Base-by-base conservation (phyloP, 2,329 filamentous ascomycete species). In the Epichloe hybrida region DNA sequence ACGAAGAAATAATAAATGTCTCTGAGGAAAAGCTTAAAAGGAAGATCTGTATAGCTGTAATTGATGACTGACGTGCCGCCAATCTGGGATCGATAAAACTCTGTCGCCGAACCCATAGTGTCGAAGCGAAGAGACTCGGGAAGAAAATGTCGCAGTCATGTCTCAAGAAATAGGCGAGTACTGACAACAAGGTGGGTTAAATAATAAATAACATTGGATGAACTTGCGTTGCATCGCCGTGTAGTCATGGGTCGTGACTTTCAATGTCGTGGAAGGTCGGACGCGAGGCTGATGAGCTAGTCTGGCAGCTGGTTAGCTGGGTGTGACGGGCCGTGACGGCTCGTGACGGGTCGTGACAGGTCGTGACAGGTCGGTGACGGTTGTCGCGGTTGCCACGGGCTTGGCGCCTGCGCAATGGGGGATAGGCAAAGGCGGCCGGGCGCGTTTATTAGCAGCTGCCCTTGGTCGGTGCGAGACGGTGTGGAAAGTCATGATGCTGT, bases 31-130 rank as follows among this genome's bases (percentile, higher is more conserved):
- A 80, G 69, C 44, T 61, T 70, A 62, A 68, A 72, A 1, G 77
- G 77, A 56, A 70, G 65, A 57, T 80, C 76, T 8, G 79, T 83
- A 62, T 83, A 81, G 57, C 71, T 70, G 63, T 81, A 81, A 64
- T 74, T 78, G 62, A 77, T 79, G 59, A 79, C 72, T n/a, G 71
- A 70, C 49, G 69, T 63, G 53, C 74, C 77, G 51, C 78, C 78
- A 44, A 80, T 67, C 60, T 82, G 79, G 3, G 77, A 81, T 54
- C 72, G 74, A 58, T 78, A 76, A 64, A 79, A 80, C 48, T 73
- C 67, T 40, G 73, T 79, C 46, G 55, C 56, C 36, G 49, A 23
- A 27, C 27, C 38, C 49, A 51, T 27, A 2, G 23, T 9, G 27
- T 27, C 39, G 9, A 20, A 21, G 39, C n/a, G 20, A 23, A 11